phyloP scores from a whole-genome alignment of 2,329 filamentous ascomycete species.

The Gyromitra esculenta region DNA sequence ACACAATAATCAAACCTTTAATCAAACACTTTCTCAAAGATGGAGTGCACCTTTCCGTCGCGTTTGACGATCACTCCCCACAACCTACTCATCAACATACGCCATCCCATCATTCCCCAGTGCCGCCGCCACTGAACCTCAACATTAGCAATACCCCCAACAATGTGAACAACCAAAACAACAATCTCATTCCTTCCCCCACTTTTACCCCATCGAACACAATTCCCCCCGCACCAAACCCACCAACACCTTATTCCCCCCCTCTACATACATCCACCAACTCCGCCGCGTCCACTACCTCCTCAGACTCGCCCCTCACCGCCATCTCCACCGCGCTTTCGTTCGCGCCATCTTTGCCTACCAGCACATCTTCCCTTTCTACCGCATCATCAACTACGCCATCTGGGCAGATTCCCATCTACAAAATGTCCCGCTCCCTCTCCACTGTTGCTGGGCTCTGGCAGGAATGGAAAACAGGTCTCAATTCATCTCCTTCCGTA shows the following conservation, averaged over 20 bases:
- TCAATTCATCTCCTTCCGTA: conserved; percentile 46
- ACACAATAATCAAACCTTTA: conserved; percentile 51
- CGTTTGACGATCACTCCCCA: conserved; percentile 45
- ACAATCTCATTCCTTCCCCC: conserved; percentile 38
- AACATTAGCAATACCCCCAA: conserved; percentile 22
- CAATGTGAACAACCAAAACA: conserved; percentile 34
- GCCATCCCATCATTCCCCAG: conserved; percentile 31
- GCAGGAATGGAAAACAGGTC: conserved; percentile 52
- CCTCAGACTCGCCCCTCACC: conserved; percentile 37
- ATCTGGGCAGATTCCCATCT: conserved; percentile 35
- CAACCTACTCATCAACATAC: conserved; percentile 27
- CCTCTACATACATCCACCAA: conserved; percentile 40
- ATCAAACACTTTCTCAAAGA: conserved; percentile 54
- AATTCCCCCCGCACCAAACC: conserved; percentile 41
- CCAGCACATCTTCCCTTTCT: conserved; percentile 33
- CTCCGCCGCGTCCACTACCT: conserved; percentile 31
- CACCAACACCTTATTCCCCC: conserved; percentile 53
- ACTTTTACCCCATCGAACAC: conserved; percentile 38
- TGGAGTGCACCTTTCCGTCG: conserved; percentile 50
- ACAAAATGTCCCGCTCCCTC: conserved; percentile 53
- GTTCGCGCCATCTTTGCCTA: conserved; percentile 24
- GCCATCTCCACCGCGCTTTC: conserved; percentile 37
- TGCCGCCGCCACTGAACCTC: conserved; percentile 41
- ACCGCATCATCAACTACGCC: conserved; percentile 36
- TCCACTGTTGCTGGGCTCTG: conserved; percentile 52